These are phyloP conservation scores for Penicillium sp. DNA, from an alignment of 2,329 filamentous ascomycete genomes.

Conservation along the genomic window DNA sequence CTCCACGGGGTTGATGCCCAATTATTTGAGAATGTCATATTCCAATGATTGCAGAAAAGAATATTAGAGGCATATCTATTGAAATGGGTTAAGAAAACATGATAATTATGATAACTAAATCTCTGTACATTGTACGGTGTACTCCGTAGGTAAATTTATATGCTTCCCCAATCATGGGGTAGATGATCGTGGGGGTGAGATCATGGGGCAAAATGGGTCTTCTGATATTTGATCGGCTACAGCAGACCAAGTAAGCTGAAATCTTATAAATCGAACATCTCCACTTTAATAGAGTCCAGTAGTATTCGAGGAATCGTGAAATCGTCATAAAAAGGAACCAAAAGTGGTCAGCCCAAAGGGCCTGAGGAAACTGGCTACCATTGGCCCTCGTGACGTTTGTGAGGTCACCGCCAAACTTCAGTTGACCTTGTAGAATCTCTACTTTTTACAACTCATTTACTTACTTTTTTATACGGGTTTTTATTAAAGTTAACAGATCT, in stretches of 20 bases:
- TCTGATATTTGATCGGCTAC: not conserved
- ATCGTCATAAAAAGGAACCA: not conserved
- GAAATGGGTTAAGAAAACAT: not conserved
- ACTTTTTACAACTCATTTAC: not conserved
- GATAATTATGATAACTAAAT: not conserved
- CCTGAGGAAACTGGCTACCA: constrained; percentile 12
- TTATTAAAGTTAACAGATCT: not conserved
- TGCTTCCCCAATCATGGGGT: constrained; percentile 3
- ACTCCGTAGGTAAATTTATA: not conserved
- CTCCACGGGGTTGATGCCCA: not conserved
- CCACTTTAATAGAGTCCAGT: not conserved
- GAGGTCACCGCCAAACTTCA: constrained; percentile 17
- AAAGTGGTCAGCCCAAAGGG: not conserved
- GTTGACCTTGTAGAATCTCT: not conserved
- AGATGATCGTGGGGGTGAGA: constrained; percentile 19
- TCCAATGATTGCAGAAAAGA: not conserved
- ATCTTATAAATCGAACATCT: not conserved
- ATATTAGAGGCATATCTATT: not conserved
- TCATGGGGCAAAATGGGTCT: constrained; percentile 7
- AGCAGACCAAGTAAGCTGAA: not conserved
- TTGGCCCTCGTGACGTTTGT: constrained; percentile 26
- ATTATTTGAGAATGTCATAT: not conserved
- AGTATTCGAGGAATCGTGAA: not conserved
- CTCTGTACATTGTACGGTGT: not conserved
- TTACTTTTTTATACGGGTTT: not conserved